Base-by-base conservation (phyloP, 1,284 basidiomycete species). In the Heterobasidion irregulare region DNA sequence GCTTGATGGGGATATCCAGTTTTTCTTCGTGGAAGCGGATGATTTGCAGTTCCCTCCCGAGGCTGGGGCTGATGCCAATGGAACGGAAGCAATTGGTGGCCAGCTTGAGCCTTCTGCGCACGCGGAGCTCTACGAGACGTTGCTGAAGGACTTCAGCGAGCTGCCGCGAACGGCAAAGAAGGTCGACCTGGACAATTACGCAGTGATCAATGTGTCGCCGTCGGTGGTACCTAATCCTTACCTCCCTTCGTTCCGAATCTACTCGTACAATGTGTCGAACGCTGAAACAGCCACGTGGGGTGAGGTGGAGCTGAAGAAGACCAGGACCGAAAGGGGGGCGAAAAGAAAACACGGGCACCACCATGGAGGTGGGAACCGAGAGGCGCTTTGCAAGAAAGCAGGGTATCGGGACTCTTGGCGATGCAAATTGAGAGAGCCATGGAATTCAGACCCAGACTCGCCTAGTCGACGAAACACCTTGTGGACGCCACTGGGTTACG, bases 211-310 rank as follows among this genome's bases (percentile, higher is more conserved):
- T 65, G 86, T 92, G 35, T 79, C 80, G 41, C 88, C 92, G 8
- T 82, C 87, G 46, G 82, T 95, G 34, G 87, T 96, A 54, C 94
- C 94, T n/a, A 93, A 93, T 52, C 83, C 83, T 16, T 96, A 90
- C 69, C 71, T 90, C 48, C 92, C 94, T 1, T 80, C 86, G 9
- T 84, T 95, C 61, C 76, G 94, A 58, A 77, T 96, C 2, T 96
- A 85, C 74, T 80, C 82, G 62, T 92, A 92, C 75, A 93, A 92
- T 65, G 73, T 82, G 35, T 83, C 84, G 2, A 79, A 76, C 12
- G 68, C 65, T 9, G 56, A 61, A 41, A 67, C 65, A 38, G 61
- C 57, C 9, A 58, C 65, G 49, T 58, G 56, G 47, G 56, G 57
- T 58, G 64, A 62, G 54, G 57, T 57, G 16, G 60, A 59, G 46